Evolutionary conservation across 2,329 filamentous ascomycete species (phyloP).

Genomic region (Colletotrichum truncatum): DNA sequence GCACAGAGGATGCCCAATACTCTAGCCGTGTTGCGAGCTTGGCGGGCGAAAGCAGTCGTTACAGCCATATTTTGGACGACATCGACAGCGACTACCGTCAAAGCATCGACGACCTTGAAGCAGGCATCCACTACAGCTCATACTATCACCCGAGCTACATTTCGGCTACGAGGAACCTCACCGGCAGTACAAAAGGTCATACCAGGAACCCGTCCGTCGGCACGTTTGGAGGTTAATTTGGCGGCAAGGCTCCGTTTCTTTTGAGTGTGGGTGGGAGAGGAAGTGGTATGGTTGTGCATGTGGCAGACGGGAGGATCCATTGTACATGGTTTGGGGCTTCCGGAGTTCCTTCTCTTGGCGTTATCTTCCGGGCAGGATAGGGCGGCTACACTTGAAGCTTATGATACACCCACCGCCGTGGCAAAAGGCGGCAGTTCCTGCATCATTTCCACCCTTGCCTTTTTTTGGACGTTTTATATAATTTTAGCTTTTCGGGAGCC

Average conservation of each 20-base stretch:
- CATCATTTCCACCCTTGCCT: neutral
- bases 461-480: slow-evolving; percentile 13
- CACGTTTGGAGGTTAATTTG: slow-evolving; percentile 15
- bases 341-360: neutral
- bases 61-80: slow-evolving; percentile 16
- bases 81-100: slow-evolving; percentile 4
- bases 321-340: slow-evolving; percentile 4
- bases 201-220: slow-evolving; percentile 10
- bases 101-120: slow-evolving; percentile 8
- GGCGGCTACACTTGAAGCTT: slow-evolving; percentile 11
- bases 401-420: slow-evolving; percentile 14
- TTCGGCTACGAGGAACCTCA: neutral
- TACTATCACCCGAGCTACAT: neutral
- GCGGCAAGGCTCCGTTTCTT: neutral
- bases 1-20: neutral
- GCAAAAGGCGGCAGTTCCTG: slow-evolving; percentile 9
- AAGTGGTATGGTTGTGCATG: neutral
- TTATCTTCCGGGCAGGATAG: neutral
- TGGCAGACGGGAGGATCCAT: neutral
- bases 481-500: slow-evolving; percentile 13
- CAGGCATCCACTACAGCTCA: neutral
- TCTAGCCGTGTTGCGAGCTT: neutral
- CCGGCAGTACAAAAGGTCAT: neutral
- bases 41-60: neutral
- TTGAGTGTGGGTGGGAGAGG: neutral